Evolutionary conservation across 2,329 filamentous ascomycete species (phyloP).

Genomic region (Setomelanomma holmii): DNA sequence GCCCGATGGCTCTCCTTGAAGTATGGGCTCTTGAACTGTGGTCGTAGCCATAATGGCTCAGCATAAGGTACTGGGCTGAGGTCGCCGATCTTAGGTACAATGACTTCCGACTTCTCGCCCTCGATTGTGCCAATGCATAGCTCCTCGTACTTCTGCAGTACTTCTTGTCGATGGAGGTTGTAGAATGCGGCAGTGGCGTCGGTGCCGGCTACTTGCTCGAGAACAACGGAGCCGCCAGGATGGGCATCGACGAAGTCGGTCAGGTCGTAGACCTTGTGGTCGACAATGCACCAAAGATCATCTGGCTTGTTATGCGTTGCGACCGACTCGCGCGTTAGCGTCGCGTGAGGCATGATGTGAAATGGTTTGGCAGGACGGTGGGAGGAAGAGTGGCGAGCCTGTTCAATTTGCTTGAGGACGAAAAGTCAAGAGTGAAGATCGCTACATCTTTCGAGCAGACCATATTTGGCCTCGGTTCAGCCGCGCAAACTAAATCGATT

Average conservation of each 20-base stretch:
- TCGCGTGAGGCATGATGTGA: constrained; percentile 38
- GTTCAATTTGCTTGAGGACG: neutral
- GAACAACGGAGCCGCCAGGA: constrained; percentile 80
- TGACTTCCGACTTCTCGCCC: constrained; percentile 76
- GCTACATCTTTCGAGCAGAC: constrained; percentile 16
- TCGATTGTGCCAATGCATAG: constrained; percentile 78
- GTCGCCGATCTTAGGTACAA: constrained; percentile 73
- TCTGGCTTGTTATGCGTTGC: constrained; percentile 78
- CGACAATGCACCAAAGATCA: constrained; percentile 82
- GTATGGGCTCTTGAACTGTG: constrained; percentile 79
- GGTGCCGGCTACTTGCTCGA: constrained; percentile 79
- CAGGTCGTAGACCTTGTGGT: constrained; percentile 86
- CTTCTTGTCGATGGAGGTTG: constrained; percentile 90
- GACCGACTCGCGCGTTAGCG: constrained; percentile 66
- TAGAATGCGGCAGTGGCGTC: constrained; percentile 87
- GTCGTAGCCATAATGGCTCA: constrained; percentile 82
- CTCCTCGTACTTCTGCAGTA: constrained; percentile 78
- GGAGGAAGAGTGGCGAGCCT: neutral
- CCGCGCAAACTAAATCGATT: constrained; percentile 22
- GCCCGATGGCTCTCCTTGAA: constrained; percentile 76
- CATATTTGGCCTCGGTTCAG: constrained; percentile 24
- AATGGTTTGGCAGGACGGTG: neutral
- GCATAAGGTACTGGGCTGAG: constrained; percentile 81
- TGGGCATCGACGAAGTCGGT: constrained; percentile 86
- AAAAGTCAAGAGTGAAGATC: constrained; percentile 2